Conservation (phyloP, 164 flowering plant species). For the Brasenia schreberi region DNA sequence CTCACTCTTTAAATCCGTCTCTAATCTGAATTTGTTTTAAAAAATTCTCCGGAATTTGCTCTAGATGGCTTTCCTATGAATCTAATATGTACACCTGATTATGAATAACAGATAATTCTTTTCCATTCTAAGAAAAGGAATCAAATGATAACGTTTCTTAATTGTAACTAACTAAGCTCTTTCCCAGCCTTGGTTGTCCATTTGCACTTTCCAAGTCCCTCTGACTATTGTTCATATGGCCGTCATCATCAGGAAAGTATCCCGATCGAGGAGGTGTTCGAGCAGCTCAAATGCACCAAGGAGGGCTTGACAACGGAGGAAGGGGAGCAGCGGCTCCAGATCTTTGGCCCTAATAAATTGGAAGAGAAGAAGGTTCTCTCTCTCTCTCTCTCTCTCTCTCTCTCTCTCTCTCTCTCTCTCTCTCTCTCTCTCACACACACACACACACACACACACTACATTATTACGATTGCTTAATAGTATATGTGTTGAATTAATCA, state of each 20-base stretch:
- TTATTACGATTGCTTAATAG: no score
- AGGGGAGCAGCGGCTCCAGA: slow-evolving; percentile 14
- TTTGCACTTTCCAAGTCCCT: not conserved
- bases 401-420: slow-evolving; percentile 3
- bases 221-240: not conserved
- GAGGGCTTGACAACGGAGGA: slow-evolving; percentile 14
- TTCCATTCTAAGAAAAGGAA: not conserved
- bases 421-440: slow-evolving; percentile 1
- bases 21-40: not conserved
- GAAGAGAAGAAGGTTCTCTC: slow-evolving; percentile 16
- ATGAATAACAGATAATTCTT: not conserved
- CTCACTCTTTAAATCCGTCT: not conserved
- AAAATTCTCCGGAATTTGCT: not conserved
- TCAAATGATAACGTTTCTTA: not conserved
- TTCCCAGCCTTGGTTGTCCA: not conserved
- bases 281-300: slow-evolving; percentile 17
- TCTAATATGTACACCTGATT: not conserved
- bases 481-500: not conserved
- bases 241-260: slow-evolving; percentile 10
- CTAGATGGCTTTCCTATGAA: not conserved
- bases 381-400: not conserved
- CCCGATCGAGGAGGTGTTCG: slow-evolving; percentile 17
- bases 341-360: slow-evolving; percentile 21
- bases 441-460: not conserved
- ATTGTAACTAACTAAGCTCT: not conserved